Evolutionary conservation across 768 basidiomycete species (phyloP).

Genomic region (Russula sp.): DNA sequence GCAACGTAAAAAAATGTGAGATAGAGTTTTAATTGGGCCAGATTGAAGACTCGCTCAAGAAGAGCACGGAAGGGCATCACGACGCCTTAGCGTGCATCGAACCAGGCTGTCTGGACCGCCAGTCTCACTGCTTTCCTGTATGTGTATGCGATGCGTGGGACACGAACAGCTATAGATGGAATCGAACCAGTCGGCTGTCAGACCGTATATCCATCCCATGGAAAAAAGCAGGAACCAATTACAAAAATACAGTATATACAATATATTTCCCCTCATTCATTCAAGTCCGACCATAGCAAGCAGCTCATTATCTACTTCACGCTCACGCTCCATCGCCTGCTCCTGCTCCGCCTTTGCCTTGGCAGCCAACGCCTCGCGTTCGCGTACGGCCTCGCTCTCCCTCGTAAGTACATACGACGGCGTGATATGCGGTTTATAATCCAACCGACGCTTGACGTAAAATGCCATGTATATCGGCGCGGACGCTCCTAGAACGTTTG

Average conservation of each 20-base stretch:
- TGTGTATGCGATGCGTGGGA: no score
- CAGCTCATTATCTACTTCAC: slow-evolving; percentile 29
- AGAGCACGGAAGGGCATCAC: no score
- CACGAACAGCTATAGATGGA: no score
- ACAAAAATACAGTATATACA: background rate
- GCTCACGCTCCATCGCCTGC: slow-evolving; percentile 22
- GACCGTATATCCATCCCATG: background rate
- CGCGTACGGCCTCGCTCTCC: slow-evolving; percentile 27
- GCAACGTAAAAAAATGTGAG: no score
- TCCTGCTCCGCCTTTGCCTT: slow-evolving; percentile 19
- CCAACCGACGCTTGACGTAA: slow-evolving; percentile 86
- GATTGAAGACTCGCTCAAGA: no score
- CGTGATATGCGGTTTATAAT: slow-evolving; percentile 59
- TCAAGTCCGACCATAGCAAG: slow-evolving; percentile 16
- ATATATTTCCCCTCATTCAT: background rate
- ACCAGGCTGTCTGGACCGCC: no score
- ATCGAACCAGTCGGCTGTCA: background rate
- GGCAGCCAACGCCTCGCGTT: slow-evolving; percentile 19
- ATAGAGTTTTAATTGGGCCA: no score
- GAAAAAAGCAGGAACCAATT: background rate
- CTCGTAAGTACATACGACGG: slow-evolving; percentile 26
- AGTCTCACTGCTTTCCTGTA: no score
- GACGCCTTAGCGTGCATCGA: no score
- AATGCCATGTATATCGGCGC: slow-evolving; percentile 93
- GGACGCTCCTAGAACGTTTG: slow-evolving; percentile 50